phyloP scores from a whole-genome alignment of 2,329 filamentous ascomycete genomes.

The Diplocarpon mali region DNA sequence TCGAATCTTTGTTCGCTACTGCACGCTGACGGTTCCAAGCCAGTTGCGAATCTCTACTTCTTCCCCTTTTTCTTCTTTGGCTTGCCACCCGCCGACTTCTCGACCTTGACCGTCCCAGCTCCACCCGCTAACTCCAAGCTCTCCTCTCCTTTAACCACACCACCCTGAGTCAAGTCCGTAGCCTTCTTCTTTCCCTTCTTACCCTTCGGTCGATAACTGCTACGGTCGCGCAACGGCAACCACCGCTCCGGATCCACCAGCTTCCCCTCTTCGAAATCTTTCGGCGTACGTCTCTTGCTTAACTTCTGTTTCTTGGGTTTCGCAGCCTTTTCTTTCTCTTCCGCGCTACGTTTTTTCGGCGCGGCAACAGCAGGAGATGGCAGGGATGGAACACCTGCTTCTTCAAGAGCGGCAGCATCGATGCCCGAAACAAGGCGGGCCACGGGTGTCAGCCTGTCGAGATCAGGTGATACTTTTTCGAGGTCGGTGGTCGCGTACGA shows the following conservation, averaged over 20 bases:
- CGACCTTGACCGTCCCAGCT: constrained; percentile 51
- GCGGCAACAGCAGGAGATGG: constrained; percentile 28
- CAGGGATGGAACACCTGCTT: constrained; percentile 50
- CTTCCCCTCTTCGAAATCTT: constrained; percentile 66
- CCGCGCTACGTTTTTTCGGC: constrained; percentile 39
- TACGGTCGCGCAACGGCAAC: constrained; percentile 82
- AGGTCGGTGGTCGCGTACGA: constrained; percentile 57
- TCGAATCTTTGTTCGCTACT: not conserved
- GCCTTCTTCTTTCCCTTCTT: constrained; percentile 84
- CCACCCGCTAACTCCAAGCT: constrained; percentile 53
- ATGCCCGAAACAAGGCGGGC: constrained; percentile 49
- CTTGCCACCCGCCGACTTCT: constrained; percentile 37
- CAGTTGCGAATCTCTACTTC: constrained; percentile 29
- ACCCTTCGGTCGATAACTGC: constrained; percentile 79
- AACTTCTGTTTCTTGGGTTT: constrained; percentile 45
- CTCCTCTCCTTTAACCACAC: constrained; percentile 63
- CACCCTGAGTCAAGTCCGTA: constrained; percentile 73
- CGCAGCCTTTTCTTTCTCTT: constrained; percentile 30
- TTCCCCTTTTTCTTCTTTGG: constrained; percentile 32
- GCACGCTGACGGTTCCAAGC: not conserved
- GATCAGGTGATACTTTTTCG: constrained; percentile 41
- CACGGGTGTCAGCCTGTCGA: constrained; percentile 48
- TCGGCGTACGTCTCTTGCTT: constrained; percentile 52
- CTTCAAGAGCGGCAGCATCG: constrained; percentile 51
- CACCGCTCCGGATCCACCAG: constrained; percentile 83